These are phyloP conservation scores for Suhomyces prunicola DNA, from an alignment of 805 yeast species.

Conservation along the genomic window DNA sequence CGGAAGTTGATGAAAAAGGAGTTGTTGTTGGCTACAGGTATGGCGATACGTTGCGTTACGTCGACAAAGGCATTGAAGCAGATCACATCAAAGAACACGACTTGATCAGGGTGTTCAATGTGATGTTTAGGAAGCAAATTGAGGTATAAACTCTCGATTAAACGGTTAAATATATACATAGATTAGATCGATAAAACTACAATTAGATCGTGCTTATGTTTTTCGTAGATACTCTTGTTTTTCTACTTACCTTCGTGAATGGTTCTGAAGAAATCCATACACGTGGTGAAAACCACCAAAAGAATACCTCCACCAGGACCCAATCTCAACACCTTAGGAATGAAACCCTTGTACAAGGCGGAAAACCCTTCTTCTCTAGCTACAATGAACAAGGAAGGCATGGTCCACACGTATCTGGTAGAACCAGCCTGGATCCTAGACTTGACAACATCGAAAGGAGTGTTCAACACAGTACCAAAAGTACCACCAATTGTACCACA, in stretches of 20 bases:
- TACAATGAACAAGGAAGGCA: slow-evolving; percentile 72
- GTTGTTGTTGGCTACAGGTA: not conserved
- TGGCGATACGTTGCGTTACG: slow-evolving; percentile 2
- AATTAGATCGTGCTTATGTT: not conserved
- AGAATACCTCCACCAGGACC: slow-evolving; percentile 99
- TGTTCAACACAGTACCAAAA: slow-evolving; percentile 89
- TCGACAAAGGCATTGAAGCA: not conserved
- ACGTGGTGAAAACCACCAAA: slow-evolving; percentile 91
- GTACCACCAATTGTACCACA: slow-evolving; percentile 98
- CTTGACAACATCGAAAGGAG: slow-evolving; percentile 97
- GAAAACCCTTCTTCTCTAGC: slow-evolving; percentile 87
- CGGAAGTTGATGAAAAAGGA: not conserved
- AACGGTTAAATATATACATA: too few species aligned
- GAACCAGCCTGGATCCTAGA: slow-evolving; percentile 92
- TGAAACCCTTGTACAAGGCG: slow-evolving; percentile 92
- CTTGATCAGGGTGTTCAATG: slow-evolving; percentile 2
- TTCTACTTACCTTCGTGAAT: slow-evolving; percentile 24
- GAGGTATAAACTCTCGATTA: not conserved
- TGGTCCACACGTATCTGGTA: slow-evolving; percentile 89
- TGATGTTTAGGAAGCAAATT: not conserved
- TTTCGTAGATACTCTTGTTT: not conserved
- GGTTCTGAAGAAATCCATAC: slow-evolving; percentile 91
- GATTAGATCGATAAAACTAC: not conserved
- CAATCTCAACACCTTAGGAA: slow-evolving; percentile 93
- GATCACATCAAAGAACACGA: slow-evolving; percentile 1